Evolutionary conservation across 106 monocot genomes (phyloP).

Genomic region (Phalaenopsis aphrodite): DNA sequence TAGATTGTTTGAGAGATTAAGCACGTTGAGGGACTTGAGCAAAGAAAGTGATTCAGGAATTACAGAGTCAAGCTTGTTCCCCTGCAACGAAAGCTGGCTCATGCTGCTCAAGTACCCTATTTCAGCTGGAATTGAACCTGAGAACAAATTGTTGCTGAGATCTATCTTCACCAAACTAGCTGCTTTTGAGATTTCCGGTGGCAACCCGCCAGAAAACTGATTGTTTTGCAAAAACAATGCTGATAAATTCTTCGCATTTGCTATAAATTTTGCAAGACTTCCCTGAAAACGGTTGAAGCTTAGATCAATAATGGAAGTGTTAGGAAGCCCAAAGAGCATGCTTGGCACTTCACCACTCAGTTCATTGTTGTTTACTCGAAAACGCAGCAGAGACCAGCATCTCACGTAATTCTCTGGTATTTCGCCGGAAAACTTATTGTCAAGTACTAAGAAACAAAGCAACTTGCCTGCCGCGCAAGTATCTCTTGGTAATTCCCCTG

Average conservation of each 20-base stretch:
- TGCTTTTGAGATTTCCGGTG: constrained; percentile 47
- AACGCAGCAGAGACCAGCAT: constrained; percentile 59
- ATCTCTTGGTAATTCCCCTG: constrained; percentile 50
- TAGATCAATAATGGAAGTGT: constrained; percentile 70
- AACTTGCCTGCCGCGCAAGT: constrained; percentile 52
- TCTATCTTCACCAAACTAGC: constrained; percentile 71
- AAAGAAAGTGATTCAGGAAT: constrained; percentile 67
- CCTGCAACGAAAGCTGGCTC: constrained; percentile 72
- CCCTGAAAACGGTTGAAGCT: constrained; percentile 71
- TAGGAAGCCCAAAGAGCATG: constrained; percentile 54
- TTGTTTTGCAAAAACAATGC: constrained; percentile 70
- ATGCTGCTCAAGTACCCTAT: constrained; percentile 45
- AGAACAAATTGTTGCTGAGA: constrained; percentile 69
- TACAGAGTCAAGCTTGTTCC: constrained; percentile 52
- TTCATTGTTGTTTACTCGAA: constrained; percentile 68
- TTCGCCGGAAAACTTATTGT: constrained; percentile 51
- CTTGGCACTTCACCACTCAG: constrained; percentile 46
- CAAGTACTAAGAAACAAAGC: constrained; percentile 55
- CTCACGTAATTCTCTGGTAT: constrained; percentile 49
- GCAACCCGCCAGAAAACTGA: constrained; percentile 48
- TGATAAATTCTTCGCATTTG: constrained; percentile 65
- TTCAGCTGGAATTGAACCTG: constrained; percentile 62
- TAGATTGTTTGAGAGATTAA: constrained; percentile 87
- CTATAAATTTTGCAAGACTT: constrained; percentile 37
- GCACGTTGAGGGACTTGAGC: constrained; percentile 72